Base-by-base conservation (phyloP, 495 filamentous ascomycete genomes). In the Polyplosphaeria fusca region DNA sequence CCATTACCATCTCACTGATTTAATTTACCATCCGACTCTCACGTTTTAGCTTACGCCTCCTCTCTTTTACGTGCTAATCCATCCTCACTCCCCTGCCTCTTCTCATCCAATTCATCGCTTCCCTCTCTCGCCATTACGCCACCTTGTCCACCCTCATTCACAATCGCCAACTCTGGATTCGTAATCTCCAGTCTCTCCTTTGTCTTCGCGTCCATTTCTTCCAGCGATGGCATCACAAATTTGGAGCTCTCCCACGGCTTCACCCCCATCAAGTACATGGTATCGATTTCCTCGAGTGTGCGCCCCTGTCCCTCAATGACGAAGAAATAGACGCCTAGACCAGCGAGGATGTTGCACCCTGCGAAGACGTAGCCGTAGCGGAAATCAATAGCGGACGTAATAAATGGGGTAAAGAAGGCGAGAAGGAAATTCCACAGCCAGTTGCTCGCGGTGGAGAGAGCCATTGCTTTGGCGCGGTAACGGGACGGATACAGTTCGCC, bases 401-500 rank as follows among this genome's bases (percentile, higher is more conserved):
- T 42, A 18, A 42, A 42, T 19, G 39, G 39, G 5, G 39, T 13
- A 18, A 42, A 42, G 18, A 42, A 42, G 19, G 11, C 39, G 9
- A 92, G 82, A 61, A 91, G 68, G 76, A 91, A 95, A 71, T 93
- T 95, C 86, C 86, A 92, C 53, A 84, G 79, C 89, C 89, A 95
- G 75, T 93, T 95, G 49, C 82, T 79, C 5, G 85, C 82, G 1
- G 89, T 92, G 16, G 85, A 84, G 19, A 90, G 66, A 22, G 84
- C 86, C 77, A 90, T 89, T 60, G 79, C 83, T 24, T 81, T 78
- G 16, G 86, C 86, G 40, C 88, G 81, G 70, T 89, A 87, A 47
- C 82, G 79, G 52, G 82, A 77, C 20, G 89, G 89, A 68, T 88
- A 94, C 61, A 92, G 80, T 73, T 95, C 89, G 43, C 83, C 84